Base-by-base conservation (phyloP, 345 rosid species). In the Bretschneidera sinensis region DNA sequence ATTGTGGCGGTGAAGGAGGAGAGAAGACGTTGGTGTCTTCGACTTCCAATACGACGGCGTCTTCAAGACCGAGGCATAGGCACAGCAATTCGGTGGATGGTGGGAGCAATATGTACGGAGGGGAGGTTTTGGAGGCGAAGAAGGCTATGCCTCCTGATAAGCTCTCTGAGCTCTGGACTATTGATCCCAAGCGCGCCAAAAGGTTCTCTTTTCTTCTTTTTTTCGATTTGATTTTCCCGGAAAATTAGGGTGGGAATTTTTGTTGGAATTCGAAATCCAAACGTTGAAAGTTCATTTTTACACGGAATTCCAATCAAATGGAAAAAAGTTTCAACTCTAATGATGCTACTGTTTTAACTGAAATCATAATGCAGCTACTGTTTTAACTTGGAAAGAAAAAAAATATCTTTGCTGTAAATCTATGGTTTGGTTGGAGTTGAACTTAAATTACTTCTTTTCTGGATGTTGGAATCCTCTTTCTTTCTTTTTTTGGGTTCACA, bases 61-160 rank as follows among this genome's bases (percentile, higher is more conserved):
- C 10, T 9, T 63, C 77, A 16, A 55, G 76, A 54, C 75, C 79
- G 11, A 71, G 76, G 50, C 94, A 78, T 53, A 81, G 86, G 33
- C 79, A 84, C 53, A 82, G 86, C 71, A 82, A 80, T 55, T 87
- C 86, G 14, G 82, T 82, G 16, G 90, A 84, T 60, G 89, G 84
- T 6, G 77, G 73, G 19, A 58, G 73, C 55, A 68, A 73, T 4
- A 70, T 70, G 70, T 78, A 61, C 47, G 78, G 67, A 0, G 60
- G 60, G 9, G 92, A 80, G 48, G 63, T 81, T 52, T 67, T 80
- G 77, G 92, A 86, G n/a, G 87, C 89, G 6, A 84, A 84, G 62
- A 87, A 84, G 56, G 90, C 90, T 16, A 84, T 87, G 88, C 83
- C 85, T 63, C 86, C 94, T 28, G 86, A 84, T 57, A 87, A 84